A percentile compares a stretch with the other conserved stretches of the same genome.
Evolutionary conservation across 495 filamentous ascomycete genomes (phyloP).

Genomic region (Penicillium cinerascens): DNA sequence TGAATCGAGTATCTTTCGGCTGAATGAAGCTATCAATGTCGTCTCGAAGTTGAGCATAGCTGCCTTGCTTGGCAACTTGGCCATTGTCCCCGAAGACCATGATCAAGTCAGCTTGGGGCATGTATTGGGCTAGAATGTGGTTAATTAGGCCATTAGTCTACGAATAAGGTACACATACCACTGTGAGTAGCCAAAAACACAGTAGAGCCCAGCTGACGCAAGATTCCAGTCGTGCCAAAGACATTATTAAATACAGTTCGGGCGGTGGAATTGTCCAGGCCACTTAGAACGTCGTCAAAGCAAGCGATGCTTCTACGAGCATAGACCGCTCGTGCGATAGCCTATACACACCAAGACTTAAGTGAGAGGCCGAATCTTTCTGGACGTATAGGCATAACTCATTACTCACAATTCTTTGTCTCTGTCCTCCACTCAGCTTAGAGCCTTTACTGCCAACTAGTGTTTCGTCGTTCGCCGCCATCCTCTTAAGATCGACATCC

Average conservation of each 20-base stretch:
- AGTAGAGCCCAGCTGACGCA: conserved; percentile 27
- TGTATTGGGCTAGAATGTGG: no score
- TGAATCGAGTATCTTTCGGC: no score
- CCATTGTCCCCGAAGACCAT: no score
- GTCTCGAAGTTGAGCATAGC: no score
- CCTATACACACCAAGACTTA: no score
- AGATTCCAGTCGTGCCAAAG: conserved; percentile 40
- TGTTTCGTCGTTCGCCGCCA: conserved; percentile 61
- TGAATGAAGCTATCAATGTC: no score
- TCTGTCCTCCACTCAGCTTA: conserved; percentile 80
- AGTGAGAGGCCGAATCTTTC: no score
- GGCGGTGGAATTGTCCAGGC: conserved; percentile 47
- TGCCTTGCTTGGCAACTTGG: no score
- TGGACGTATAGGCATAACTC: no score
- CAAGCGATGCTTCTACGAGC: conserved; percentile 35
- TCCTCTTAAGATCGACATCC: conserved; percentile 17
- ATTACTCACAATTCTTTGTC: conserved; percentile 43
- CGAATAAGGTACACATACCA: no score
- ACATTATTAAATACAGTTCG: conserved; percentile 43
- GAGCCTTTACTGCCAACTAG: conserved; percentile 80
- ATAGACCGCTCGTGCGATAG: conserved; percentile 20
- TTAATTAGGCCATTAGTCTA: no score
- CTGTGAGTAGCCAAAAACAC: conserved; percentile 18
- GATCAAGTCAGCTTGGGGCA: no score
- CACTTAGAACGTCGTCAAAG: conserved; percentile 51